Conservation (phyloP, 1,284 basidiomycete species). For the Trichosporon sp. region DNA sequence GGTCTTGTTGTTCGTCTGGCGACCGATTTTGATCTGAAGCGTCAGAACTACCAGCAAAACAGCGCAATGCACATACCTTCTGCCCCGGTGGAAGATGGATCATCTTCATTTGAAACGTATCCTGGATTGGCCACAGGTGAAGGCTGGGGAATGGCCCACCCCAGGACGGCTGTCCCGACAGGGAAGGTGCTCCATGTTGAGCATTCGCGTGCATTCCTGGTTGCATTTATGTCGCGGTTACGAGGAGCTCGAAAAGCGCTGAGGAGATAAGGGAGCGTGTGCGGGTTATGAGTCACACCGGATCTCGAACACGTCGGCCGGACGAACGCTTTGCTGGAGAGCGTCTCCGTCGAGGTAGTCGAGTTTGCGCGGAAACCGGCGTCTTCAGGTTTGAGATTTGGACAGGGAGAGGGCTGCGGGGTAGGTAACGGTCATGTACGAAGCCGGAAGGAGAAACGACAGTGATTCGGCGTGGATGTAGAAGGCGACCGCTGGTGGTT, state of each 20-base stretch:
- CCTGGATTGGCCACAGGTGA: slow-evolving; percentile 91
- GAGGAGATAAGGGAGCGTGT: too few relatives aligned
- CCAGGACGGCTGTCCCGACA: slow-evolving; percentile 32
- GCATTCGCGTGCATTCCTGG: neutral
- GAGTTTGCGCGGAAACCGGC: too few relatives aligned
- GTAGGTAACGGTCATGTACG: neutral
- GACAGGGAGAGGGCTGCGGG: neutral
- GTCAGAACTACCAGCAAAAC: neutral
- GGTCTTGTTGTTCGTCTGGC: slow-evolving; percentile 95
- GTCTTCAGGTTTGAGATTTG: neutral
- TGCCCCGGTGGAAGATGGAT: slow-evolving; percentile 67
- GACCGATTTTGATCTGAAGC: slow-evolving; percentile 76
- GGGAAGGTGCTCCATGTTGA: neutral
- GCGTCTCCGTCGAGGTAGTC: neutral
- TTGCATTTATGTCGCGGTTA: neutral
- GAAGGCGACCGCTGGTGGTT: neutral
- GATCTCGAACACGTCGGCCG: too few relatives aligned
- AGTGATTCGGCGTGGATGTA: neutral
- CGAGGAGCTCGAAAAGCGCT: too few relatives aligned
- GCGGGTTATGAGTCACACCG: neutral
- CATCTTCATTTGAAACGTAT: slow-evolving; percentile 93
- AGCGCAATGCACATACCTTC: slow-evolving; percentile 24
- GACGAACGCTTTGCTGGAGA: neutral
- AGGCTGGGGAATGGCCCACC: slow-evolving; percentile 55
- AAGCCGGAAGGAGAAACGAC: neutral